Conservation (phyloP, 2,329 filamentous ascomycete genomes). For the Penicillium sp. region DNA sequence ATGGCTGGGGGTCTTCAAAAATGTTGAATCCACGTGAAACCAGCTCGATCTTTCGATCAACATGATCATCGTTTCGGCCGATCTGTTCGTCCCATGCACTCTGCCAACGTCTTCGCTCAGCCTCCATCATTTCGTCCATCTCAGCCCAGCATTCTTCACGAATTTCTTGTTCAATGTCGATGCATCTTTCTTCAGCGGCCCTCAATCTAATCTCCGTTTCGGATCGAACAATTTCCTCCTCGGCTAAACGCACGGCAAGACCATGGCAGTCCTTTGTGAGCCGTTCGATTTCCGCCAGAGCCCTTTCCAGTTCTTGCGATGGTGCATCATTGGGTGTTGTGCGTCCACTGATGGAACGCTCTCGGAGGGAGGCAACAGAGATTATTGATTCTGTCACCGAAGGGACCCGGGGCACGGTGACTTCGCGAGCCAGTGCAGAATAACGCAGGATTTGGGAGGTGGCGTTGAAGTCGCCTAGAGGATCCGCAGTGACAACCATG, state of each 20-base stretch:
- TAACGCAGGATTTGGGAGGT: conserved; percentile 96
- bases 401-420: conserved; percentile 85
- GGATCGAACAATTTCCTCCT: conserved; percentile 68
- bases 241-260: conserved; percentile 66
- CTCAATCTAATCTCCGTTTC: conserved; percentile 73
- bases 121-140: conserved; percentile 74
- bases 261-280: conserved; percentile 76
- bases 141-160: conserved; percentile 86
- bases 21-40: conserved; percentile 58
- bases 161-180: conserved; percentile 78
- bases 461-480: conserved; percentile 90
- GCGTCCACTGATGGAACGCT: conserved; percentile 38
- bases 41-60: conserved; percentile 84
- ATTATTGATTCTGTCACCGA: conserved; percentile 74
- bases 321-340: conserved; percentile 41
- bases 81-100: conserved; percentile 65
- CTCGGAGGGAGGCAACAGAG: conserved; percentile 35
- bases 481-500: conserved; percentile 96
- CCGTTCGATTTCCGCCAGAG: conserved; percentile 77
- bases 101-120: conserved; percentile 81
- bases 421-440: conserved; percentile 86
- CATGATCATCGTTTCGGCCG: conserved; percentile 77
- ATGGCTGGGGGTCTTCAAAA: conserved; percentile 49
- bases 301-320: conserved; percentile 75
- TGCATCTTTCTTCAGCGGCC: conserved; percentile 62